Evolutionary conservation across 176 grass and related monocot species (phyloP).

Genomic region (Raddia guianensis): DNA sequence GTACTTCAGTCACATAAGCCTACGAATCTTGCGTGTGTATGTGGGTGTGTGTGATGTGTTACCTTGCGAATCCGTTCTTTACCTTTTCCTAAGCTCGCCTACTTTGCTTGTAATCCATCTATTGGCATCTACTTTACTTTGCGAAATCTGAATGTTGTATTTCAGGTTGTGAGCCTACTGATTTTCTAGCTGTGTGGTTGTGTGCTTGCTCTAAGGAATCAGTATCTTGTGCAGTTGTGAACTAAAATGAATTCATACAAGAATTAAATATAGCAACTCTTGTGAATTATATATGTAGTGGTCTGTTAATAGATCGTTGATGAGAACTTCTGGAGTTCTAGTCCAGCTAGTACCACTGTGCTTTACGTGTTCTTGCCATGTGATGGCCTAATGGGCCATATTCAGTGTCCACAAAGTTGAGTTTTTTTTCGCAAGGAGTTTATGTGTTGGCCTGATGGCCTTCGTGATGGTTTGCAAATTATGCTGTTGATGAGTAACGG

Average conservation of each 20-base stretch:
- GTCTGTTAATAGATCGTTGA: background rate
- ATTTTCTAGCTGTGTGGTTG: background rate
- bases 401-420: background rate
- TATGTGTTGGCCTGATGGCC: background rate
- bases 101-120: no score
- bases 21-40: no score
- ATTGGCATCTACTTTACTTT: no score
- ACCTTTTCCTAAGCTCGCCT: no score
- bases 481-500: background rate
- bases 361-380: background rate
- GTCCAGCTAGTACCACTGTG: background rate
- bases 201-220: background rate
- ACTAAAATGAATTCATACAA: background rate
- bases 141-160: background rate
- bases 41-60: no score
- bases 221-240: background rate
- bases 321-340: background rate
- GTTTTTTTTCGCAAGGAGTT: background rate
- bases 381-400: background rate
- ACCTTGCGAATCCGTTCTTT: no score
- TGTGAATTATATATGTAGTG: background rate
- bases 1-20: no score
- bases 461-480: background rate
- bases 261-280: background rate
- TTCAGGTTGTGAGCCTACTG: background rate